Evolutionary conservation across 164 flowering plant genomes (phyloP).

Genomic region (Annona cherimola): DNA sequence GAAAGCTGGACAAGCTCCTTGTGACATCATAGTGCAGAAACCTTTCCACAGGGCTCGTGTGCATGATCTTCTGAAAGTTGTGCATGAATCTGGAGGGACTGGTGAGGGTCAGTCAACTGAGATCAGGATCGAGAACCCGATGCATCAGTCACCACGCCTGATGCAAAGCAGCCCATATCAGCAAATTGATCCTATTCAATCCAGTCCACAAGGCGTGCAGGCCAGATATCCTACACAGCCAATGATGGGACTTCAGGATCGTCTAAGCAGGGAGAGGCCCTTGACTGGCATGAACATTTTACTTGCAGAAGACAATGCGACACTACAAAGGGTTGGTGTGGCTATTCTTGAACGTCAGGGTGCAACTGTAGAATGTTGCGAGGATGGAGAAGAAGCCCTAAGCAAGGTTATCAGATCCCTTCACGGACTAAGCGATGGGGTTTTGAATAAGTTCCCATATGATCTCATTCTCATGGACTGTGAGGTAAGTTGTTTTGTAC

Average conservation of each 20-base stretch:
- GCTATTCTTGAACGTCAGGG: conserved; percentile 28
- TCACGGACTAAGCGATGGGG: conserved; percentile 1
- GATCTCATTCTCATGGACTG: conserved; percentile 64
- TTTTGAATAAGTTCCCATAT: conserved; percentile 27
- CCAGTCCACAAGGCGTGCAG: neutral
- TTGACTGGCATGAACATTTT: conserved; percentile 49
- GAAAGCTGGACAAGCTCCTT: conserved; percentile 2
- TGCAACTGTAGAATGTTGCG: conserved; percentile 32
- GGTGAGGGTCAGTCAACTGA: neutral
- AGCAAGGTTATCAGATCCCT: conserved; percentile 23
- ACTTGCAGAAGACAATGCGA: conserved; percentile 47
- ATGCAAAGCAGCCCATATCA: neutral
- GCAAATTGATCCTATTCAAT: neutral
- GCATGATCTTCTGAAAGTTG: conserved; percentile 10
- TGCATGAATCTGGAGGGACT: conserved; percentile 22
- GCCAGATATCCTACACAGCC: too few relatives aligned
- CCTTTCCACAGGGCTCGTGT: conserved; percentile 45
- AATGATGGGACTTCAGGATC: neutral
- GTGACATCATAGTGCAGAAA: conserved; percentile 23
- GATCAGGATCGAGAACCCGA: neutral
- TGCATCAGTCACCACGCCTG: neutral
- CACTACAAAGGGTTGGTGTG: conserved; percentile 22
- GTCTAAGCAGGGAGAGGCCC: conserved; percentile 10
- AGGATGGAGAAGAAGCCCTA: conserved; percentile 53
- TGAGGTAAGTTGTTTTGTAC: conserved; percentile 32